phyloP scores from a whole-genome alignment of 106 monocot genomes.

The Apostasia shenzhenica region DNA sequence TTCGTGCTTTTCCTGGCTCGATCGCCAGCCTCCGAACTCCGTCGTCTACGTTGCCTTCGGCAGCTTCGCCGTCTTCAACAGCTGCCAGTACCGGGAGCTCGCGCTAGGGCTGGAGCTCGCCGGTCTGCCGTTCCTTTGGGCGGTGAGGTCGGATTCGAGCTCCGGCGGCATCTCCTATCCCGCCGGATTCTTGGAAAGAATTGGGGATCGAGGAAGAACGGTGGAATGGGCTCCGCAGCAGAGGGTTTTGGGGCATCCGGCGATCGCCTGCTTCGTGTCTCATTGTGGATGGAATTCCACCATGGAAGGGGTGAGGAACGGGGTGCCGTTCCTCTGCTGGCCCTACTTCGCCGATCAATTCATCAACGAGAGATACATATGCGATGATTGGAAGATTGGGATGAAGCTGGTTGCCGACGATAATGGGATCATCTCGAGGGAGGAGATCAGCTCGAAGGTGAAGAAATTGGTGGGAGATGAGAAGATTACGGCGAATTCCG shows the following conservation, averaged over 20 bases:
- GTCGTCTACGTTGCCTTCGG: slow-evolving; percentile 34
- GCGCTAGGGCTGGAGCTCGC: slow-evolving; percentile 26
- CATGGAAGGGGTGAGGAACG: slow-evolving; percentile 28
- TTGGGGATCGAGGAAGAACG: slow-evolving; percentile 12
- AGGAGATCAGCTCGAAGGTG: background rate
- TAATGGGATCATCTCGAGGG: background rate
- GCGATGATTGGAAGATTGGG: slow-evolving; percentile 24
- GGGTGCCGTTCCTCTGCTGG: slow-evolving; percentile 32
- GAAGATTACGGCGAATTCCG: background rate
- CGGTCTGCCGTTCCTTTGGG: slow-evolving; percentile 31
- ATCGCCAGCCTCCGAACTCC: slow-evolving; percentile 11
- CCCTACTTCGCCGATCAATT: slow-evolving; percentile 34
- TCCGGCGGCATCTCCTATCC: slow-evolving; percentile 8
- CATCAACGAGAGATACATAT: slow-evolving; percentile 27
- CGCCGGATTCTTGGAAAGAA: slow-evolving; percentile 6
- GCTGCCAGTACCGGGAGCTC: slow-evolving; percentile 17
- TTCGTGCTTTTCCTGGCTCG: slow-evolving; percentile 20
- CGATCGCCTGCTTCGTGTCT: slow-evolving; percentile 18
- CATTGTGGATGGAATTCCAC: slow-evolving; percentile 34
- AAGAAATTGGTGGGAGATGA: background rate
- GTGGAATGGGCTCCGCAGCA: slow-evolving; percentile 29
- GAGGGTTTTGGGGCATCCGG: slow-evolving; percentile 24
- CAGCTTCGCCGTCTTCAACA: slow-evolving; percentile 17
- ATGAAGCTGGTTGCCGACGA: background rate
- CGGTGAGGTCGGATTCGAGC: slow-evolving; percentile 12